phyloP scores from a whole-genome alignment of 1,284 basidiomycete genomes.

The Sporisorium reilianum region DNA sequence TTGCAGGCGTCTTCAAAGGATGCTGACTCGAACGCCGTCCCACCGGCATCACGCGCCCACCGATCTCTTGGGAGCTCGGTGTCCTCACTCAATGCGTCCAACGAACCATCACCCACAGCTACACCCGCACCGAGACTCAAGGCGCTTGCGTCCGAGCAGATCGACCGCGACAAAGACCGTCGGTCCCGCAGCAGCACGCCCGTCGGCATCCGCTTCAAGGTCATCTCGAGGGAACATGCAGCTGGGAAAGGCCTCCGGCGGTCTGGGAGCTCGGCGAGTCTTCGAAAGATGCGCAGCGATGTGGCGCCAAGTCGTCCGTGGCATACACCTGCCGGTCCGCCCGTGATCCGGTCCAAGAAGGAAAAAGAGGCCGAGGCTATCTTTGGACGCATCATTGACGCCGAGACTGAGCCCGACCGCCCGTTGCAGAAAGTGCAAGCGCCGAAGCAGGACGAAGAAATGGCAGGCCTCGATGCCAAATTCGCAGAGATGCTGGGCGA shows the following conservation, averaged over 20 bases:
- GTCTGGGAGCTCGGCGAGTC: constrained; percentile 40
- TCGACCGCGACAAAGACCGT: constrained; percentile 39
- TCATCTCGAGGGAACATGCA: constrained; percentile 33
- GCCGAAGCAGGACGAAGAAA: constrained; percentile 33
- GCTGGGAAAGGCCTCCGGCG: constrained; percentile 25
- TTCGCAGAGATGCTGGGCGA: constrained; percentile 58
- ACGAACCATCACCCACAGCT: constrained; percentile 12
- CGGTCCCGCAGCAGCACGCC: constrained; percentile 41
- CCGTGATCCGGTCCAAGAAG: constrained; percentile 48
- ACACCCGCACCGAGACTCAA: constrained; percentile 36
- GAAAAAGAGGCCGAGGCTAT: constrained; percentile 49
- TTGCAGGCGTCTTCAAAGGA: not conserved
- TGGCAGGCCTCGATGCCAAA: constrained; percentile 52
- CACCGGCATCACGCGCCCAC: constrained; percentile 8
- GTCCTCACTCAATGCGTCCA: constrained; percentile 25
- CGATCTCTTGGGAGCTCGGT: constrained; percentile 31
- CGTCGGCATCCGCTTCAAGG: constrained; percentile 40
- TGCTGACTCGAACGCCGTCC: not conserved
- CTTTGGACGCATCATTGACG: constrained; percentile 52
- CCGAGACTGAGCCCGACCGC: constrained; percentile 29
- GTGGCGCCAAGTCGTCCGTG: constrained; percentile 26
- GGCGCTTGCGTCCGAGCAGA: constrained; percentile 45
- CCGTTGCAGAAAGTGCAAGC: not conserved
- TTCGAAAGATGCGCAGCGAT: constrained; percentile 40
- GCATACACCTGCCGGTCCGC: constrained; percentile 31